Conservation (phyloP, 805 yeast species). For the Wickerhamiella allomyrinae region DNA sequence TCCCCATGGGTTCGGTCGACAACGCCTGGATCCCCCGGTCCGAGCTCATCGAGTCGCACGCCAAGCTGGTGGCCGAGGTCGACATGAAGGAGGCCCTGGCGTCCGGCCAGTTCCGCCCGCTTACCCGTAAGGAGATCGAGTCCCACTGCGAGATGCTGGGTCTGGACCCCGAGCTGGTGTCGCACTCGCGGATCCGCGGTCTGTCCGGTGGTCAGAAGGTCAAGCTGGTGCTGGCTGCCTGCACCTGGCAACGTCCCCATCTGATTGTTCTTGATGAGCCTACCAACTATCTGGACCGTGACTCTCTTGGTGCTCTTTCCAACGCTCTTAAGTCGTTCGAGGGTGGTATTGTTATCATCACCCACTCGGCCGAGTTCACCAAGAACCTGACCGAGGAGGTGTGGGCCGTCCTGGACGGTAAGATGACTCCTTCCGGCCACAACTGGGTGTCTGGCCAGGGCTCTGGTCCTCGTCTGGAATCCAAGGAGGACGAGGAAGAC, state of each 20-base stretch:
- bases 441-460: slow-evolving; percentile 99
- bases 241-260: slow-evolving; percentile 99
- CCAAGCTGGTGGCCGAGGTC: slow-evolving; percentile 99
- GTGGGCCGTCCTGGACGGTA: slow-evolving; percentile 98
- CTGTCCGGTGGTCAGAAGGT: slow-evolving; percentile 99
- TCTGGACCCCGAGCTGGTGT: slow-evolving; percentile 96
- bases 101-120: slow-evolving; percentile 99
- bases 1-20: slow-evolving; percentile 98
- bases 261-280: slow-evolving; percentile 98
- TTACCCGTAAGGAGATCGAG: slow-evolving; percentile 99
- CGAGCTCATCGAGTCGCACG: slow-evolving; percentile 91
- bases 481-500: slow-evolving; percentile 90
- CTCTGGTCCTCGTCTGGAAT: slow-evolving; percentile 97
- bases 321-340: slow-evolving; percentile 97
- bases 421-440: slow-evolving; percentile 99
- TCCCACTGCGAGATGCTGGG: slow-evolving; percentile 97
- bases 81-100: slow-evolving; percentile 99
- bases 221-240: slow-evolving; percentile 98
- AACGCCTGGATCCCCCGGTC: slow-evolving; percentile 99
- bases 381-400: slow-evolving; percentile 99
- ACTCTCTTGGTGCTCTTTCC: slow-evolving; percentile 97
- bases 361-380: slow-evolving; percentile 99
- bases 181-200: slow-evolving; percentile 99
- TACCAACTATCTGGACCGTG: slow-evolving; percentile 95
- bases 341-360: slow-evolving; percentile 99